These are phyloP conservation scores for Trichosporon sp. DNA, from an alignment of 1,284 basidiomycete species.

Conservation along the genomic window DNA sequence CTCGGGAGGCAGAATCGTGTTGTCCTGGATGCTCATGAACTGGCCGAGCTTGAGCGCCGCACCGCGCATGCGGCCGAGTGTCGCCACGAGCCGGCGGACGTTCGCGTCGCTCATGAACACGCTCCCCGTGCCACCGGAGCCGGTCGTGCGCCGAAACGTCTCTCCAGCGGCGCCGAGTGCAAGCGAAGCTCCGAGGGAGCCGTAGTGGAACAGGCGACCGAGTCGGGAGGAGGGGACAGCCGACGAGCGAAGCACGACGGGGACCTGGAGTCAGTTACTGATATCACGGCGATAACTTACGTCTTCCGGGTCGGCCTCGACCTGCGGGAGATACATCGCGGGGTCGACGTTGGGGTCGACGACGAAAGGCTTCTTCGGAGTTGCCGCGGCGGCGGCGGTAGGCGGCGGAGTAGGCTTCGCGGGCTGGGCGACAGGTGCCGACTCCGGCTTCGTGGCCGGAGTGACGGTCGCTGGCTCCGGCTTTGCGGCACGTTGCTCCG, in stretches of 20 bases:
- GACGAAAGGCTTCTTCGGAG: constrained; percentile 1
- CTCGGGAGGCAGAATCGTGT: constrained; percentile 80
- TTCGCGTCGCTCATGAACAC: constrained; percentile 86
- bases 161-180: constrained; percentile 53
- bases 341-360: constrained; percentile 5
- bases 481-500: neutral
- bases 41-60: constrained; percentile 96
- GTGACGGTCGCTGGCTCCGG: neutral
- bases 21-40: constrained; percentile 96
- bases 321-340: constrained; percentile 7
- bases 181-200: constrained; percentile 55
- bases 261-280: constrained; percentile 12
- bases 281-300: neutral
- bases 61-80: constrained; percentile 89
- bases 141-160: constrained; percentile 47
- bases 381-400: neutral
- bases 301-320: constrained; percentile 19
- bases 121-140: constrained; percentile 31
- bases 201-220: constrained; percentile 85
- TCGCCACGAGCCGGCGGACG: constrained; percentile 81
- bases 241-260: constrained; percentile 41
- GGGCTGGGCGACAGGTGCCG: neutral
- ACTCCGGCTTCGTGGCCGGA: neutral
- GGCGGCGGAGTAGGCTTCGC: neutral
- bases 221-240: constrained; percentile 78